Base-by-base conservation (phyloP, 1,284 basidiomycete species). In the Fistulinella cinereoalba region DNA sequence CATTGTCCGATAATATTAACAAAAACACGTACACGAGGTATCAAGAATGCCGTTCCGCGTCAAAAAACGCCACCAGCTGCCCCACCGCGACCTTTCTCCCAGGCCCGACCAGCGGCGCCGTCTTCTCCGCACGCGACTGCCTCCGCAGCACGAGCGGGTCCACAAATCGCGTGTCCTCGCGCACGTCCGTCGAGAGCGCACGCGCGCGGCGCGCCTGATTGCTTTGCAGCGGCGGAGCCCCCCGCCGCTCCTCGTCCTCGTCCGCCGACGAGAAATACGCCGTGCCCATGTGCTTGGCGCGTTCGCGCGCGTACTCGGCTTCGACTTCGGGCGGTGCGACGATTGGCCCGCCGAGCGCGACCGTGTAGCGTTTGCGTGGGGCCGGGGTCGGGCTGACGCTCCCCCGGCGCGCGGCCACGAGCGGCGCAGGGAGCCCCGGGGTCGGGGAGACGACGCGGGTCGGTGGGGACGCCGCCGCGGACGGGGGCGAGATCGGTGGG, bases 61-160 rank as follows among this genome's bases (percentile, higher is more conserved):
- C 85, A 55, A 91, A 91, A 67, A 85, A 91, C 18, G 85, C 85
- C n/a, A 89, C 85, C 39, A 91, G 67, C 58, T 88, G 78, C 15
- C 80, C 83, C 38, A 90, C 76, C 3, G 84, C 80, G 12, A 86
- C 77, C 68, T 88, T 88, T 52, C 73, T 82, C 2, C 62, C 62
- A 3, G 56, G 42, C 32, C 60, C 54, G 4, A 64, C 51, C 32
- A 65, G 29, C 13, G 64, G 64, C 37, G 54, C 61, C 40, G 60
- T 61, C 46, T 58, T 70, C 46, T 68, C 71, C 47, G 77, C 70
- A 58, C 68, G 71, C 61, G 77, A 79, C 66, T 88, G 84, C 51
- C 73, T 78, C 53, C 87, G 74, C 59, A 84, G 59, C 37, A 85
- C 66, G 37, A 89, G 67, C 40, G 87, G 88, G 60, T 90, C 87